phyloP scores from a whole-genome alignment of 805 yeast species.

The Ogataea trehalophila region DNA sequence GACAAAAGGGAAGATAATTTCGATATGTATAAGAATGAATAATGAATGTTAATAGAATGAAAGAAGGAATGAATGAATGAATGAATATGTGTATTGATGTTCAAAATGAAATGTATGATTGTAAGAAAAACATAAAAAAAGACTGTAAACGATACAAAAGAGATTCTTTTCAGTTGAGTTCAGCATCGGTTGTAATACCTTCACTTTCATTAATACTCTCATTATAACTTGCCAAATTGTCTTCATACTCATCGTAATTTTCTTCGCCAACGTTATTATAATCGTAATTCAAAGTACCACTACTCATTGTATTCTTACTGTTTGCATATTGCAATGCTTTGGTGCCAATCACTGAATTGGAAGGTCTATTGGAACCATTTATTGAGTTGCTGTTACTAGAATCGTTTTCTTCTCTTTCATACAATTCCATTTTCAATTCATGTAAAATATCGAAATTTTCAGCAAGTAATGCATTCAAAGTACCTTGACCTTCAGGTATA shows the following conservation, averaged over 20 bases:
- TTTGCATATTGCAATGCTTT: conserved; percentile 28
- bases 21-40: too few relatives aligned
- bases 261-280: conserved; percentile 31
- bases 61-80: too few relatives aligned
- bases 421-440: conserved; percentile 82
- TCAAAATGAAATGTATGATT: neutral
- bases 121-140: too few relatives aligned
- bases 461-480: conserved; percentile 83
- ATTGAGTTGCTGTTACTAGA: conserved; percentile 1
- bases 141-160: neutral
- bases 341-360: conserved; percentile 34
- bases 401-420: conserved; percentile 45
- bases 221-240: conserved; percentile 28
- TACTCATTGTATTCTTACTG: neutral
- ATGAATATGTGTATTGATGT: too few relatives aligned
- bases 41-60: too few relatives aligned
- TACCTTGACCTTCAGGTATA: conserved; percentile 97
- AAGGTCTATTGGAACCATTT: conserved; percentile 13
- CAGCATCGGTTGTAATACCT: conserved; percentile 18
- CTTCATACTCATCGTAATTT: conserved; percentile 24
- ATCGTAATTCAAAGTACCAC: conserved; percentile 23
- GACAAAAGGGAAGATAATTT: neutral
- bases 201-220: conserved; percentile 31
- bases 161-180: neutral
- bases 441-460: conserved; percentile 93